Conservation (phyloP, 1,139 yeast species). For the Scheffersomyces titani region DNA sequence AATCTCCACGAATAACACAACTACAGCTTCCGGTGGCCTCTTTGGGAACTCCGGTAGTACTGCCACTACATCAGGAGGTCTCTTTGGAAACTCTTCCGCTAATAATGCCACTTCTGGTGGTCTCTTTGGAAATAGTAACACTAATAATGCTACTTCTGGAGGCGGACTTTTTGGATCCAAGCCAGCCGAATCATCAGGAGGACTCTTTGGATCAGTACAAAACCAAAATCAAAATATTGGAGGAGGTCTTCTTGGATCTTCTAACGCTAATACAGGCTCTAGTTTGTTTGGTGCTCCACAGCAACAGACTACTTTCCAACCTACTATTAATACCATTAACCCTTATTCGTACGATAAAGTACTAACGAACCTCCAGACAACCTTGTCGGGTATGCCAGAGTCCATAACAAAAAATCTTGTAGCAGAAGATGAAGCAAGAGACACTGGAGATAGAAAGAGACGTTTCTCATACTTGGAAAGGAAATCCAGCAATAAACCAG, state of each 20-base stretch:
- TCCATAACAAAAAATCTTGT: slow-evolving; percentile 38
- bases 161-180: slow-evolving; percentile 6
- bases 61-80: slow-evolving; percentile 8
- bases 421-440: slow-evolving; percentile 13
- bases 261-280: slow-evolving; percentile 7
- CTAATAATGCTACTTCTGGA: too few relatives aligned
- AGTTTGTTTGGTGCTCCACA: slow-evolving; percentile 11
- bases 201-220: neutral
- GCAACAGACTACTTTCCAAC: slow-evolving; percentile 11
- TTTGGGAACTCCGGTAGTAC: slow-evolving; percentile 10
- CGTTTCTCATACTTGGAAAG: slow-evolving; percentile 18
- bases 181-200: neutral
- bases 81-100: slow-evolving; percentile 3
- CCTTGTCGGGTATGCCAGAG: slow-evolving; percentile 29
- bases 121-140: too few relatives aligned
- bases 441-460: slow-evolving; percentile 18
- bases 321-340: slow-evolving; percentile 11
- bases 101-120: neutral
- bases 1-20: slow-evolving; percentile 4
- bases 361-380: slow-evolving; percentile 17
- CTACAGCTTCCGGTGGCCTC: slow-evolving; percentile 10
- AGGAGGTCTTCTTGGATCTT: slow-evolving; percentile 15
- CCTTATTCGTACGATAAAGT: slow-evolving; percentile 30
- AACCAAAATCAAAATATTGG: neutral
- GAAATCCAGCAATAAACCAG: slow-evolving; percentile 9